phyloP scores from a whole-genome alignment of 2,329 filamentous ascomycete species.

The Xylariaceae sp. region DNA sequence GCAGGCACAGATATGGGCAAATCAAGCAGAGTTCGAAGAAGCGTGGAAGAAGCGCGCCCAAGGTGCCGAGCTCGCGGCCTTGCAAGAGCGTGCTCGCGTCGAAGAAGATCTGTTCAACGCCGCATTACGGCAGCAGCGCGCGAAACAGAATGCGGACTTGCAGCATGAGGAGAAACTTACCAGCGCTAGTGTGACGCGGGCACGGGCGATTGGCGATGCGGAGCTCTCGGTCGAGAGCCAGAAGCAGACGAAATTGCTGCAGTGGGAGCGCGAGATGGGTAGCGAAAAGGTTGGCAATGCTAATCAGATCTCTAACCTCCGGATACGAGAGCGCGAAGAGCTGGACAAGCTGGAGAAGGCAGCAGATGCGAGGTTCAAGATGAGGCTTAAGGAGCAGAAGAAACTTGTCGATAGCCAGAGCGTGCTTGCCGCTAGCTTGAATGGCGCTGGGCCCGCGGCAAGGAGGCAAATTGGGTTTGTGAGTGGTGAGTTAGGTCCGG shows the following conservation, averaged over 20 bases:
- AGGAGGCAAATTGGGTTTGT: conserved; percentile 56
- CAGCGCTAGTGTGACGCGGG: conserved; percentile 43
- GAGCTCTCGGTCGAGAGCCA: conserved; percentile 46
- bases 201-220: conserved; percentile 44
- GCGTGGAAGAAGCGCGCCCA: conserved; percentile 46
- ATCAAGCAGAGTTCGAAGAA: conserved; percentile 52
- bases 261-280: conserved; percentile 48
- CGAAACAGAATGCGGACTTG: conserved; percentile 37
- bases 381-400: conserved; percentile 49
- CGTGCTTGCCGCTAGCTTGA: conserved; percentile 36
- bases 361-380: conserved; percentile 45
- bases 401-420: conserved; percentile 47
- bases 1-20: conserved; percentile 48
- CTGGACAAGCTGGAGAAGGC: conserved; percentile 47
- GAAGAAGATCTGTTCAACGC: conserved; percentile 45
- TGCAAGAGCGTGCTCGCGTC: conserved; percentile 44
- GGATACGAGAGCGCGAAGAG: conserved; percentile 50
- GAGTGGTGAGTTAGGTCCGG: conserved; percentile 45
- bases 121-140: conserved; percentile 36
- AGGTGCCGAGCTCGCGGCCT: conserved; percentile 42
- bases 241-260: conserved; percentile 43
- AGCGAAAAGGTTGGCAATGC: conserved; percentile 47
- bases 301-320: conserved; percentile 48
- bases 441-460: conserved; percentile 33
- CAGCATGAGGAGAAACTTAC: conserved; percentile 48